phyloP scores from a whole-genome alignment of 352 stramenopile species.

The Achlya hypogyna region DNA sequence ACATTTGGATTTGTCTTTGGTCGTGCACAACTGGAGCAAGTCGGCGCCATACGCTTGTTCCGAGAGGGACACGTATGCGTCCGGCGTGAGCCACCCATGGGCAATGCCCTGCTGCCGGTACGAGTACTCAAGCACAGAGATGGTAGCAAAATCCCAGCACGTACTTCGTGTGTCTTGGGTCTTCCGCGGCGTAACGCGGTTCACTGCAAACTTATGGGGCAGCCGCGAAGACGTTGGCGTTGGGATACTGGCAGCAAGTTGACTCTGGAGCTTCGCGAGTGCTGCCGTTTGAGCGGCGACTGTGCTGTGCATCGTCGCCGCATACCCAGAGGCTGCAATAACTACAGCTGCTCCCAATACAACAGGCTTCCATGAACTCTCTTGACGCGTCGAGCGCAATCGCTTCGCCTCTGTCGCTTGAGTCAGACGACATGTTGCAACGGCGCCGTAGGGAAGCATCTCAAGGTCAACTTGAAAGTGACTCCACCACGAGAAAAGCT shows the following conservation, averaged over 20 bases:
- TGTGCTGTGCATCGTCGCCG: constrained; percentile 33
- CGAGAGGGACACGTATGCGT: constrained; percentile 48
- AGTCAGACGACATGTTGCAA: too few relatives aligned
- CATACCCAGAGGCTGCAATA: too few relatives aligned
- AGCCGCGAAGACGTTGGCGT: not conserved
- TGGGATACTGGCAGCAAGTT: constrained; percentile 29
- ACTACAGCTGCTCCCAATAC: too few relatives aligned
- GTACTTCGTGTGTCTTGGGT: constrained; percentile 52
- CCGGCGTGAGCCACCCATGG: constrained; percentile 35
- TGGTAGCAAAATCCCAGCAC: constrained; percentile 52
- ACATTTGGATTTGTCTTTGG: not conserved
- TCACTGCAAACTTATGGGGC: constrained; percentile 44
- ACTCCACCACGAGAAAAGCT: too few relatives aligned
- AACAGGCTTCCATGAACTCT: too few relatives aligned
- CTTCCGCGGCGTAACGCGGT: constrained; percentile 44
- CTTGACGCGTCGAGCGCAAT: too few relatives aligned
- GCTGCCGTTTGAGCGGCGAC: constrained; percentile 28
- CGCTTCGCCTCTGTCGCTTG: too few relatives aligned
- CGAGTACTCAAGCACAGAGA: constrained; percentile 41
- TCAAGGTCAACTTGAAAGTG: too few relatives aligned
- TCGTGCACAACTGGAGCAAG: constrained; percentile 39
- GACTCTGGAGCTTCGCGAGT: constrained; percentile 38
- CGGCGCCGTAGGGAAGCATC: too few relatives aligned
- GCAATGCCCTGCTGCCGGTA: constrained; percentile 46
- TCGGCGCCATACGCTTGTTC: constrained; percentile 51